phyloP scores from a whole-genome alignment of 1,284 basidiomycete genomes.

The Cryptococcus jaspeensis region DNA sequence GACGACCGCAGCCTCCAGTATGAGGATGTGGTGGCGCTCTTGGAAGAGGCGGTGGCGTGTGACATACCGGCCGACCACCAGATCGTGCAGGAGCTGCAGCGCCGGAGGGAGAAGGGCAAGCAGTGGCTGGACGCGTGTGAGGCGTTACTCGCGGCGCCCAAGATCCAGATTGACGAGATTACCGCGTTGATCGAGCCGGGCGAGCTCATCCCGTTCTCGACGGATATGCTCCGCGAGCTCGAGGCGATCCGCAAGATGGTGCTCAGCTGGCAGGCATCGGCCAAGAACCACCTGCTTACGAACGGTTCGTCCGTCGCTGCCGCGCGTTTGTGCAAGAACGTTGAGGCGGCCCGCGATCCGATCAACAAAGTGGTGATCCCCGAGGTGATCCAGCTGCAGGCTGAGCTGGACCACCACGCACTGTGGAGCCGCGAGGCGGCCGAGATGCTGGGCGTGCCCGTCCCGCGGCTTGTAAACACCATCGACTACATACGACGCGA shows the following conservation, averaged over 20 bases:
- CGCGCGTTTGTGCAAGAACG: conserved; percentile 32
- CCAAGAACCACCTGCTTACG: conserved; percentile 18
- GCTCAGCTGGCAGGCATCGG: conserved; percentile 35
- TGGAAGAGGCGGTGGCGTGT: conserved; percentile 36
- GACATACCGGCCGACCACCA: conserved; percentile 34
- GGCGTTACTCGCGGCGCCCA: conserved; percentile 18
- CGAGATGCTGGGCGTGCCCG: conserved; percentile 12
- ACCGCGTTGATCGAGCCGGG: conserved; percentile 27
- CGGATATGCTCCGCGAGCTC: conserved; percentile 35
- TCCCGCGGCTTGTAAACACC: conserved; percentile 20
- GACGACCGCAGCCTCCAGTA: conserved; percentile 45
- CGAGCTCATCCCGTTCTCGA: conserved; percentile 30
- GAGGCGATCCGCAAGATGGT: conserved; percentile 40
- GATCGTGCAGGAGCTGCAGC: conserved; percentile 31
- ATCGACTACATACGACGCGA: conserved; percentile 29
- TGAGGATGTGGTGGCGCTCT: conserved; percentile 34
- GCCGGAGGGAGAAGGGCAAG: conserved; percentile 24
- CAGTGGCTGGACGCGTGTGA: conserved; percentile 31
- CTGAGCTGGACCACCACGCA: conserved; percentile 33
- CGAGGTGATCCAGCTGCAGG: conserved; percentile 35
- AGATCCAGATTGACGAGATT: conserved; percentile 30
- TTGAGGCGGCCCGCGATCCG: conserved; percentile 27
- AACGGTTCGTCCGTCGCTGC: conserved; percentile 29
- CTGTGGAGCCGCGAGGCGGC: conserved; percentile 28
- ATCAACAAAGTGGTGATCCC: conserved; percentile 33